Conservation (phyloP, 768 basidiomycete species). For the Asterophora lycoperdoides region DNA sequence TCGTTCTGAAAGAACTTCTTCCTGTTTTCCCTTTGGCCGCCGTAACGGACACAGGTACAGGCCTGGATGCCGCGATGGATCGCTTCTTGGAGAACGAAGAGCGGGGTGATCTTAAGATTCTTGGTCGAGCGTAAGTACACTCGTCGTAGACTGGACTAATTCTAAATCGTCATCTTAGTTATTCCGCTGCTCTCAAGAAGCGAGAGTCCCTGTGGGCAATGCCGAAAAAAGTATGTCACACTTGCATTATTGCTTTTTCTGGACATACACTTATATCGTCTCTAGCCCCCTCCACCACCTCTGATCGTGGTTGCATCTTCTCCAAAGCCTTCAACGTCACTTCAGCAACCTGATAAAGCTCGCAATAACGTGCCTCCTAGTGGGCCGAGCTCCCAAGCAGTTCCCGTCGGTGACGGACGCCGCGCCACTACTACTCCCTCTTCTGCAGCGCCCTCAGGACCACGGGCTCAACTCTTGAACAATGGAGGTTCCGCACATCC, state of each 20-base stretch:
- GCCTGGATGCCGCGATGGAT: constrained; percentile 58
- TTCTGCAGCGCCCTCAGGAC: constrained; percentile 48
- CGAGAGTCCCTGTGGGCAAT: constrained; percentile 55
- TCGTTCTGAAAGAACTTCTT: constrained; percentile 87
- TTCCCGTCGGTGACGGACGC: constrained; percentile 30
- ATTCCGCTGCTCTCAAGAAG: constrained; percentile 72
- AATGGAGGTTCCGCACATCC: constrained; percentile 24
- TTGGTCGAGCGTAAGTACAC: constrained; percentile 63
- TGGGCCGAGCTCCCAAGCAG: constrained; percentile 34
- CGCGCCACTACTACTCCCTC: constrained; percentile 31
- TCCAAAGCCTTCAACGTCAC: constrained; percentile 25
- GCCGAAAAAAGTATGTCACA: constrained; percentile 29
- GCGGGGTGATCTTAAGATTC: constrained; percentile 78
- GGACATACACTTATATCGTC: neutral
- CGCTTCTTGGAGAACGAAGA: constrained; percentile 70
- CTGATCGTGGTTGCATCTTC: constrained; percentile 19
- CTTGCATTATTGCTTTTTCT: neutral
- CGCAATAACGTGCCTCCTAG: constrained; percentile 32
- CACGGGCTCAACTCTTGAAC: constrained; percentile 49
- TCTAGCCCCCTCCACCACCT: constrained; percentile 5
- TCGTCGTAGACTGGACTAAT: neutral
- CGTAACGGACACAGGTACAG: constrained; percentile 49
- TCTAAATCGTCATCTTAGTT: constrained; percentile 36
- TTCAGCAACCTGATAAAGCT: constrained; percentile 27
- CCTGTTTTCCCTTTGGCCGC: constrained; percentile 80